Base-by-base conservation (phyloP, 1,284 basidiomycete species). In the Ustilago vetiveriae region DNA sequence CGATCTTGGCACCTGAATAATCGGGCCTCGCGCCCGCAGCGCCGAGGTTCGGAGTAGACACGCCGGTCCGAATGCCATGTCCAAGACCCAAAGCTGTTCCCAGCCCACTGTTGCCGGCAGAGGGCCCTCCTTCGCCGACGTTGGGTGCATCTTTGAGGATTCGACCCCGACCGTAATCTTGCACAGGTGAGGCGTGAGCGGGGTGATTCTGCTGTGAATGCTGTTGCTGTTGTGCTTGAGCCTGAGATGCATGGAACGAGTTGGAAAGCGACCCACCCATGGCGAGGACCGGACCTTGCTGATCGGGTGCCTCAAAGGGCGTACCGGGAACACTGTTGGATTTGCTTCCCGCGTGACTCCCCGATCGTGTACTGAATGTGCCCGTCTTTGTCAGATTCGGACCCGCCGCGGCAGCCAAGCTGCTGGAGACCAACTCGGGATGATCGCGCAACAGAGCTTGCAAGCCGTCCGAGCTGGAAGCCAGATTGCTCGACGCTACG, bases 1-100 rank as follows among this genome's bases (percentile, higher is more conserved):
- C 94, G 74, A 99, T 97, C 87, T 98, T 98, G 42, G 92, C 92
- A 78, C 97, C 94, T 4, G 92, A 95, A 76, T 98, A 98, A 81
- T 98, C 96, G 4, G 96, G 95, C 83, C 95, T 96, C 50, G 91
- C 90, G 37, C 95, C 93, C 91, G 65, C 58, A 22, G 72, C 72
- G 32, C 77, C 77, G 13, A 76, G 58, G 50, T 76, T 76, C 21
- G 63, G 72, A 16, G 72, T 67, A 5, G 50, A 53, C 6, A 68
- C 26, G 19, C 66, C 66, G 1, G 69, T 67, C 30, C 62, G 57
- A 11, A 68, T 56, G 29, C 59, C 60, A n/a, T 62, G 68, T 9
- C 62, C 65, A 6, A 62, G 60, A 29, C 69, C 60, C 6, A 70
- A 57, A n/a, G 67, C 67, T 7, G 67, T 46, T 13, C 67, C 62